These are phyloP conservation scores for Penstemon newberryi DNA, from an alignment of 257 asterid genomes.

Conservation along the genomic window DNA sequence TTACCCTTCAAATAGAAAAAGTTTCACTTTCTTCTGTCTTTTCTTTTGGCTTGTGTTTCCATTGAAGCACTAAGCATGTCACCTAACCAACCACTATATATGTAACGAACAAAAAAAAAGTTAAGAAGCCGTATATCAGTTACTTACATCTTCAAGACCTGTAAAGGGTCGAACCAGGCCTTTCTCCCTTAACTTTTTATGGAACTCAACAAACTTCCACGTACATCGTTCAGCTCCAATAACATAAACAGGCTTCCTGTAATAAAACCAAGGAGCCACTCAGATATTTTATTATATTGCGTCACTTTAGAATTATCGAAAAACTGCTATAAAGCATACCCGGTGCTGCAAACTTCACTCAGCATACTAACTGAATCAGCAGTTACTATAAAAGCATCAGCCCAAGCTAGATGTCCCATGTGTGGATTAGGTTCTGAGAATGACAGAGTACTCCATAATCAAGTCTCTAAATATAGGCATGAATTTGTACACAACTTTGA, in stretches of 20 bases:
- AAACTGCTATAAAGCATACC: conserved; percentile 49
- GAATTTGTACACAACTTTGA: conserved; percentile 6
- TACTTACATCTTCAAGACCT: conserved; percentile 96
- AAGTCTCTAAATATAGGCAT: conserved; percentile 23
- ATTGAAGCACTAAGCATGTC: too few species aligned
- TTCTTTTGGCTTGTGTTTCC: background rate
- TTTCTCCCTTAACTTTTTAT: conserved; percentile 67
- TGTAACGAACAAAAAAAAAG: background rate
- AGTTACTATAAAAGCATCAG: conserved; percentile 79
- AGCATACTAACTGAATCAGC: conserved; percentile 96
- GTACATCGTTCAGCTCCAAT: conserved; percentile 87
- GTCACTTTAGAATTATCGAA: conserved; percentile 24
- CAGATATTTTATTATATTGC: conserved; percentile 19
- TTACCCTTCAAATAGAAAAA: background rate
- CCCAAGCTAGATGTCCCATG: conserved; percentile 98
- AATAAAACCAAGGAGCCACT: conserved; percentile 22
- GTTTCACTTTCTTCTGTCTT: conserved; percentile 4
- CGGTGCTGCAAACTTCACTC: conserved; percentile 99
- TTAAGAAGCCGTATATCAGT: background rate
- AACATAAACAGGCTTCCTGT: conserved; percentile 95
- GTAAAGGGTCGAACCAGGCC: conserved; percentile 94
- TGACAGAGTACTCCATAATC: conserved; percentile 25
- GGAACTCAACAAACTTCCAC: conserved; percentile 87
- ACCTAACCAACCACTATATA: background rate
- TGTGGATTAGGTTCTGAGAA: conserved; percentile 89